phyloP scores from a whole-genome alignment of 495 filamentous ascomycete genomes.

The Apiosordaria backusii region DNA sequence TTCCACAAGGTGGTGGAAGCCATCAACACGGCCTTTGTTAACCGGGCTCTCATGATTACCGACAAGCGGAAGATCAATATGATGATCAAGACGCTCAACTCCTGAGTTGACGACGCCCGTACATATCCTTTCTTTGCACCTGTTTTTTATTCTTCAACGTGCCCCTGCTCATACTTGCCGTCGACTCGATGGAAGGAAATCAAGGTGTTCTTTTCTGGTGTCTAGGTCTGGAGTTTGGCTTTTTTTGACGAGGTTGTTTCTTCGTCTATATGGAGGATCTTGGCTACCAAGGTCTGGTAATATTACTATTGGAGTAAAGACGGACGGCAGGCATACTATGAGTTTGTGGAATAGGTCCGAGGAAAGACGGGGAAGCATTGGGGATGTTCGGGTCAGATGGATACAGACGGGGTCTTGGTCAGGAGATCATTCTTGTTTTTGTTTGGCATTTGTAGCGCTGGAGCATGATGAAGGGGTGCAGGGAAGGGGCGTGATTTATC shows the following conservation, averaged over 20 bases:
- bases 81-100: slow-evolving; percentile 61
- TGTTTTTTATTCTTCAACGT: neutral
- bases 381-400: neutral
- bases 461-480: neutral
- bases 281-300: neutral
- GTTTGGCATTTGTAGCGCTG: neutral
- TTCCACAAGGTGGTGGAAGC: slow-evolving; percentile 80
- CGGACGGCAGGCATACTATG: neutral
- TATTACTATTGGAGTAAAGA: neutral
- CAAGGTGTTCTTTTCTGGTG: neutral
- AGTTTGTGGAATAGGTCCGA: neutral
- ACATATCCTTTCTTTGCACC: neutral
- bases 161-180: neutral
- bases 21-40: slow-evolving; percentile 57
- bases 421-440: neutral
- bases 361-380: neutral
- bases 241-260: neutral
- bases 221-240: neutral
- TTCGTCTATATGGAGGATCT: neutral
- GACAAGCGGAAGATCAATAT: slow-evolving; percentile 63
- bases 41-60: slow-evolving; percentile 60
- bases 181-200: neutral
- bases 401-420: neutral
- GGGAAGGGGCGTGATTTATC: neutral
- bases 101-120: slow-evolving; percentile 19